Conservation (phyloP, 1,284 basidiomycete species). For the Ustilago bromivora region DNA sequence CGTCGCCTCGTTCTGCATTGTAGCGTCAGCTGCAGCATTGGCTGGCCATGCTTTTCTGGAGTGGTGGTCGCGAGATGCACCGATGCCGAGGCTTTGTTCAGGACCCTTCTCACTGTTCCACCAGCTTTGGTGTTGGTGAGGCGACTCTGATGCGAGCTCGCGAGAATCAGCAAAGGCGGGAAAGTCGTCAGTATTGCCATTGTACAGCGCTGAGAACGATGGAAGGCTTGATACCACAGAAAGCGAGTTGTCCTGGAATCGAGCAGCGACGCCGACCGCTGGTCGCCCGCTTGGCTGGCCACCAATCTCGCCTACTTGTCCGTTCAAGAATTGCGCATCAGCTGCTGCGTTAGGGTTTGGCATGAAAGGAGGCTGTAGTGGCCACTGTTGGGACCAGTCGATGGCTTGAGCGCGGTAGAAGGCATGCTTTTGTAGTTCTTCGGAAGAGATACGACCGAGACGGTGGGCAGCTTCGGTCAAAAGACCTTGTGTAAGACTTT, state of each 20-base stretch:
- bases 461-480: conserved; percentile 43
- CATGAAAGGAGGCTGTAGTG: conserved; percentile 54
- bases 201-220: conserved; percentile 62
- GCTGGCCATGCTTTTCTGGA: not conserved
- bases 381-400: conserved; percentile 58
- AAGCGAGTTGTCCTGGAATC: conserved; percentile 28
- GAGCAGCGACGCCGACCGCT: conserved; percentile 14
- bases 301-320: conserved; percentile 1
- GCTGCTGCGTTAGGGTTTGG: conserved; percentile 47
- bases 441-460: conserved; percentile 49
- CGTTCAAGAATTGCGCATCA: conserved; percentile 23
- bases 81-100: not conserved
- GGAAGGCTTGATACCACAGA: conserved; percentile 54
- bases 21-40: not conserved
- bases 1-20: not conserved
- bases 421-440: conserved; percentile 53
- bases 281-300: conserved; percentile 1
- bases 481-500: conserved; percentile 45
- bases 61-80: not conserved
- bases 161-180: conserved; percentile 60
- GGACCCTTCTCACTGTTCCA: conserved; percentile 14
- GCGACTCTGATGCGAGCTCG: conserved; percentile 33
- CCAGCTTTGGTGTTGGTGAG: conserved; percentile 27
- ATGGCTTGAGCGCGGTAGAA: conserved; percentile 47
- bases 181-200: conserved; percentile 61